phyloP scores from a whole-genome alignment of 257 asterid genomes.

The Solanum virginianum region DNA sequence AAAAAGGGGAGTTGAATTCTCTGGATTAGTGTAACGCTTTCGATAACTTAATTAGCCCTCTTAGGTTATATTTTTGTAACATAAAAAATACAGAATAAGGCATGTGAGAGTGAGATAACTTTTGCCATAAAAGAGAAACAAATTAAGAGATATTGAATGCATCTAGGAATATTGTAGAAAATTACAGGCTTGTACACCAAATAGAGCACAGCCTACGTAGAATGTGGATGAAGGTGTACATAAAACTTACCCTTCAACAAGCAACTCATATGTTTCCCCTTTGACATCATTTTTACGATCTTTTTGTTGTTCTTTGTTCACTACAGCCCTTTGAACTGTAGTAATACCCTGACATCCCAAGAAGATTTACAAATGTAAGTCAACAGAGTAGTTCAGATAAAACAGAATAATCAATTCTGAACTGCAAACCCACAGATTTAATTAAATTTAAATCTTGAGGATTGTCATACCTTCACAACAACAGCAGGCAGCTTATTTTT shows the following conservation, averaged over 20 bases:
- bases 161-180: background rate
- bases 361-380: background rate
- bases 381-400: background rate
- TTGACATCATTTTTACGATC: background rate
- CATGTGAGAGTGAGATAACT: background rate
- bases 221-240: background rate
- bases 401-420: background rate
- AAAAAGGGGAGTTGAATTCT: background rate
- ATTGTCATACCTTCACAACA: slow-evolving; percentile 58
- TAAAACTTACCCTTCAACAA: slow-evolving; percentile 78
- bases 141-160: background rate
- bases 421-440: background rate
- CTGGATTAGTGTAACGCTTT: background rate
- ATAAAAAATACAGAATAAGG: background rate
- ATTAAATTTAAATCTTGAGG: background rate
- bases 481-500: slow-evolving; percentile 59
- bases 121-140: background rate
- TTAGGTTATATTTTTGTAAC: background rate
- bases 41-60: background rate
- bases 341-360: slow-evolving; percentile 52
- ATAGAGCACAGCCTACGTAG: background rate
- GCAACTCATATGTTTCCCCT: slow-evolving; percentile 39
- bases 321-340: slow-evolving; percentile 76
- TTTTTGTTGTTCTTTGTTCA: slow-evolving; percentile 29
- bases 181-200: background rate